phyloP scores from a whole-genome alignment of 768 basidiomycete species.

The Cubamyces sp. region DNA sequence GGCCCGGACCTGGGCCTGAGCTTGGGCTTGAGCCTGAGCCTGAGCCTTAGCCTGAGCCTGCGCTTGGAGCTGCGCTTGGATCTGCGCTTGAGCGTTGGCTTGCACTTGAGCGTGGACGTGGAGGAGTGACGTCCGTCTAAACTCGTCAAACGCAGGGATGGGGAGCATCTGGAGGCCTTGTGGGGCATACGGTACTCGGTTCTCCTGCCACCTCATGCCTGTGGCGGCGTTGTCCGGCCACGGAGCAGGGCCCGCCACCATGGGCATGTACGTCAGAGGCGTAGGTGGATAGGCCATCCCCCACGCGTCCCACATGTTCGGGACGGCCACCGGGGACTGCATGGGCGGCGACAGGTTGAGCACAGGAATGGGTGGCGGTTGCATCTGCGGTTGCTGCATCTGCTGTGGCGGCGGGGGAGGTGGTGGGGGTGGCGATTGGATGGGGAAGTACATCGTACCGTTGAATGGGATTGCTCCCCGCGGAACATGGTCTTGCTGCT shows the following conservation, averaged over 20 bases:
- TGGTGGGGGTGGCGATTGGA: conserved; percentile 5
- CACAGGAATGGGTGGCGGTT: not conserved
- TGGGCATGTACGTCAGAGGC: conserved; percentile 18
- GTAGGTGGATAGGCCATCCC: conserved; percentile 11
- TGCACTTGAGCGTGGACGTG: not conserved
- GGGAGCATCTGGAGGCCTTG: not conserved
- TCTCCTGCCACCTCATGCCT: not conserved
- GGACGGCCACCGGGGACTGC: conserved; percentile 1
- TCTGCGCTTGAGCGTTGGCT: too few species aligned
- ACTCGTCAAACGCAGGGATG: not conserved
- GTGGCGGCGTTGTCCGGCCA: not conserved
- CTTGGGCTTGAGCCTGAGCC: too few species aligned
- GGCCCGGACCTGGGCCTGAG: too few species aligned
- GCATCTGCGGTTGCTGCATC: not conserved
- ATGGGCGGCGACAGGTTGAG: not conserved
- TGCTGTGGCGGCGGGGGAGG: conserved; percentile 14
- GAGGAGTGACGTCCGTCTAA: not conserved
- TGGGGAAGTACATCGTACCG: conserved; percentile 33
- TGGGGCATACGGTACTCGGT: not conserved
- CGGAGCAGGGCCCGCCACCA: not conserved
- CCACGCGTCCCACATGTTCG: conserved; percentile 19
- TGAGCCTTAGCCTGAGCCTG: too few species aligned
- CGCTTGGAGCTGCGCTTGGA: too few species aligned
- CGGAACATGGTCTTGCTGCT: conserved; percentile 22
- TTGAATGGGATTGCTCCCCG: conserved; percentile 30